phyloP scores from a whole-genome alignment of 2,329 filamentous ascomycete species.

The Hymenoscyphus linearis region DNA sequence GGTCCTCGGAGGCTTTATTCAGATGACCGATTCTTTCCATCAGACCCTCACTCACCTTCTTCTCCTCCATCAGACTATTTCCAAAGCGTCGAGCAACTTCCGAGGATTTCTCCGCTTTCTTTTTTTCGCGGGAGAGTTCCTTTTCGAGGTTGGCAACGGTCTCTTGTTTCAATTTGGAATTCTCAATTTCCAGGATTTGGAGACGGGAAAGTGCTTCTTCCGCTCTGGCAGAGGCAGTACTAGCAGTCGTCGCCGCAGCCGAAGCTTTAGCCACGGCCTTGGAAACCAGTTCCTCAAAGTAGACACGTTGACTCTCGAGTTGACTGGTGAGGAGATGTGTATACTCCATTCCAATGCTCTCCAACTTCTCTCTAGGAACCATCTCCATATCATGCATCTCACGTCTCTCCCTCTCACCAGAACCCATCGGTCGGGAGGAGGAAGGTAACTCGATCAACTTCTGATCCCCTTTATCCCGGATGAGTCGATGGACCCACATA shows the following conservation, averaged over 20 bases:
- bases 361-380: constrained; percentile 63
- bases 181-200: constrained; percentile 46
- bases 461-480: constrained; percentile 87
- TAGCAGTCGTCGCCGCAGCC: constrained; percentile 62
- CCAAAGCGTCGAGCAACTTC: constrained; percentile 70
- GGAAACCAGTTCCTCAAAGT: constrained; percentile 88
- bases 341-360: constrained; percentile 86
- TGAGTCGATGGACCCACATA: constrained; percentile 91
- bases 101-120: constrained; percentile 65
- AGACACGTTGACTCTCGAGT: constrained; percentile 84
- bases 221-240: constrained; percentile 50
- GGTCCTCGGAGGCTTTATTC: constrained; percentile 52
- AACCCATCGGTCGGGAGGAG: constrained; percentile 22
- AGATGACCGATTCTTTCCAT: constrained; percentile 77
- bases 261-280: constrained; percentile 87
- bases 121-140: constrained; percentile 63
- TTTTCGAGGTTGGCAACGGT: constrained; percentile 66
- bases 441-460: constrained; percentile 85
- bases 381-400: constrained; percentile 50
- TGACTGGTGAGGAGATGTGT: constrained; percentile 90
- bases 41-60: constrained; percentile 73
- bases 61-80: constrained; percentile 78
- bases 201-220: constrained; percentile 47
- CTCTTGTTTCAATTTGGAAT: constrained; percentile 43
- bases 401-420: constrained; percentile 2